These are phyloP conservation scores for Theobroma cacao DNA, from an alignment of 345 rosid species.

Conservation along the genomic window DNA sequence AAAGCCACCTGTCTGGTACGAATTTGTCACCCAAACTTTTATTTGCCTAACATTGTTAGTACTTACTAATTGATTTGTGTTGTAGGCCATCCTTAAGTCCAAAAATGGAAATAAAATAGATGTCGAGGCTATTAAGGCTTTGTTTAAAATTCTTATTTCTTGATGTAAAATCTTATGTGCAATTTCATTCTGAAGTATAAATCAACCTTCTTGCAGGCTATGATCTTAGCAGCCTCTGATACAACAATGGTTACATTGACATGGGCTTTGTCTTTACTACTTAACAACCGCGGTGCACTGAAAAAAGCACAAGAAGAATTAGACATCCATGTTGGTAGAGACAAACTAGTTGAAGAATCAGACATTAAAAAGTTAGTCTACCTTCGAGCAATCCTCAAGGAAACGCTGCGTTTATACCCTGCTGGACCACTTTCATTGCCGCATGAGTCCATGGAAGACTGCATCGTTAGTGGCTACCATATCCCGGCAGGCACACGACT, in stretches of 20 bases:
- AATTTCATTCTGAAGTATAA: not conserved
- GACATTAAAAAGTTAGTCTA: constrained; percentile 32
- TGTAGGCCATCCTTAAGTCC: no score
- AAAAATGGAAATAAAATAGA: no score
- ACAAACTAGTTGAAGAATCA: constrained; percentile 23
- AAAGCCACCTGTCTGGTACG: constrained; percentile 34
- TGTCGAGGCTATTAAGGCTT: no score
- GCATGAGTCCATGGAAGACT: constrained; percentile 39
- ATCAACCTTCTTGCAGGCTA: constrained; percentile 26
- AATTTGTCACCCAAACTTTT: not conserved
- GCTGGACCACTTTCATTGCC: constrained; percentile 31
- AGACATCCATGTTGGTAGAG: constrained; percentile 35
- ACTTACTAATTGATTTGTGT: no score
- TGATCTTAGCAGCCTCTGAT: constrained; percentile 41
- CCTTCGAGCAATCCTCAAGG: constrained; percentile 39
- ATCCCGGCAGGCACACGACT: constrained; percentile 35
- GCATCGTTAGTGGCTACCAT: constrained; percentile 30
- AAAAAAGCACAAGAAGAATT: constrained; percentile 39
- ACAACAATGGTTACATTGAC: constrained; percentile 34
- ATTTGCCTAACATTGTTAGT: no score
- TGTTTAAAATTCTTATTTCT: no score
- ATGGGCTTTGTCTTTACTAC: constrained; percentile 43
- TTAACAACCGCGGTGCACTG: constrained; percentile 32
- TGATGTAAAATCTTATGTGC: not conserved
- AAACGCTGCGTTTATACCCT: constrained; percentile 38